These are phyloP conservation scores for Pisolithus tinctorius DNA, from an alignment of 768 basidiomycete species.

Conservation along the genomic window DNA sequence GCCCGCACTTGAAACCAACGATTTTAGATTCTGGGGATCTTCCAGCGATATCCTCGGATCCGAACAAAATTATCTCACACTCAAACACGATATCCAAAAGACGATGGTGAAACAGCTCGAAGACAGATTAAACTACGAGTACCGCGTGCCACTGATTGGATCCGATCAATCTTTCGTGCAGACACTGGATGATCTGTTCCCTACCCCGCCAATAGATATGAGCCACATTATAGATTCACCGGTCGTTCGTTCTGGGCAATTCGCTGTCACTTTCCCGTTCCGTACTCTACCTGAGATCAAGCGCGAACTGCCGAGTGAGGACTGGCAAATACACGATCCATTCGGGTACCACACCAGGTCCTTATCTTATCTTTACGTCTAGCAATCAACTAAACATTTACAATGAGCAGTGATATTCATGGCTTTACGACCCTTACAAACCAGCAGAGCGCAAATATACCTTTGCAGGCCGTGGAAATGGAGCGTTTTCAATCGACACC, in stretches of 20 bases:
- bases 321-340: too few species aligned
- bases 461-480: too few species aligned
- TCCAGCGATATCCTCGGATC: constrained; percentile 21
- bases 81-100: constrained; percentile 9
- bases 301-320: too few species aligned
- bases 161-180: constrained; percentile 6
- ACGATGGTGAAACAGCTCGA: constrained; percentile 6
- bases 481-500: too few species aligned
- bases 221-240: constrained; percentile 20
- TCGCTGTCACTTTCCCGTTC: too few species aligned
- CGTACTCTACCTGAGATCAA: too few species aligned
- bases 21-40: constrained; percentile 27
- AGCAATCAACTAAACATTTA: too few species aligned
- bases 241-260: constrained; percentile 6
- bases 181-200: constrained; percentile 24
- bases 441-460: too few species aligned
- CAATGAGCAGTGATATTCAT: too few species aligned
- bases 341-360: too few species aligned
- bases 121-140: constrained; percentile 4
- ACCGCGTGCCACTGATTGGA: constrained; percentile 1
- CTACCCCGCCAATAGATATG: constrained; percentile 4
- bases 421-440: too few species aligned
- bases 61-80: constrained; percentile 10
- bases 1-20: constrained; percentile 12
- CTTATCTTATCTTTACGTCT: too few species aligned